Percentiles rank a stretch among this genome's conserved stretches.
phyloP scores from a whole-genome alignment of 169 alveolate species.

The Plasmodium adleri region DNA sequence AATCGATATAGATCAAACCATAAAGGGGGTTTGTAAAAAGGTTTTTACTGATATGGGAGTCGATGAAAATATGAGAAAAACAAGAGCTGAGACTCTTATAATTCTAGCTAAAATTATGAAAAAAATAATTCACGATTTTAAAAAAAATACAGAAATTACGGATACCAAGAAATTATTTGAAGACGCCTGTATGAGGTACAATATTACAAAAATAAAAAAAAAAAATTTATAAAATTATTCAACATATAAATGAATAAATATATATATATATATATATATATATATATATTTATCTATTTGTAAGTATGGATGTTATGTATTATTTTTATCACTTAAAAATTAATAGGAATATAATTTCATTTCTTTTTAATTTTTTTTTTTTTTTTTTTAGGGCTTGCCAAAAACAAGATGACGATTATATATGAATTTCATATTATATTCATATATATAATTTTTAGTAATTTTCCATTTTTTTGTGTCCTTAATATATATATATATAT shows the following conservation, averaged over 20 bases:
- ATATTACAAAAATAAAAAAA: neutral
- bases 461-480: slow-evolving; percentile 43
- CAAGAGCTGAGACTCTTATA: slow-evolving; percentile 91
- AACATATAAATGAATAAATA: neutral
- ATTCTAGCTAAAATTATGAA: slow-evolving; percentile 88
- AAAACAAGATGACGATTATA: slow-evolving; percentile 65
- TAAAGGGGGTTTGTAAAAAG: slow-evolving; percentile 89
- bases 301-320: too few species aligned
- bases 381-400: slow-evolving; percentile 65
- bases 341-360: too few species aligned
- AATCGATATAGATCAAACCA: slow-evolving; percentile 91
- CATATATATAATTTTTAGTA: slow-evolving; percentile 15
- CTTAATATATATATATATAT: neutral
- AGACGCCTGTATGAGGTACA: slow-evolving; percentile 72
- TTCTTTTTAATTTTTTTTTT: neutral
- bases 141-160: slow-evolving; percentile 52
- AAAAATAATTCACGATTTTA: slow-evolving; percentile 76
- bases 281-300: neutral
- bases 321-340: too few species aligned
- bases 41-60: slow-evolving; percentile 91
- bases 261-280: neutral
- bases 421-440: neutral
- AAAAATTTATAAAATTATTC: too few species aligned
- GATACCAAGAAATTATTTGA: slow-evolving; percentile 71
- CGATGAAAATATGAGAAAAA: slow-evolving; percentile 85